Percentiles rank a stretch among this genome's conserved stretches.
Evolutionary conservation across 768 basidiomycete genomes (phyloP).

Genomic region (Psilocybe azurescens): DNA sequence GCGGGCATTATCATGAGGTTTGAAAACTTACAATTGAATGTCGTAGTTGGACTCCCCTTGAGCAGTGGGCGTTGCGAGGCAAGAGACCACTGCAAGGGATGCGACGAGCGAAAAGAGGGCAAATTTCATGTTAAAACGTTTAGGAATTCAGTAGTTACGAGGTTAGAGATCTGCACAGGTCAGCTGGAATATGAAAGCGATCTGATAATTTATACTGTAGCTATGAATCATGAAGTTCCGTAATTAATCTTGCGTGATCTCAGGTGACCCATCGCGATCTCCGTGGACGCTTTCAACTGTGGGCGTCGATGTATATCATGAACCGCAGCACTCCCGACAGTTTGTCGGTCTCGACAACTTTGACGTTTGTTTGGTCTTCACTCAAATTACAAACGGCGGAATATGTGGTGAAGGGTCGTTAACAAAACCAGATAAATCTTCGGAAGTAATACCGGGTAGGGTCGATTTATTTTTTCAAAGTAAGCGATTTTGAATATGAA

Average conservation of each 20-base stretch:
- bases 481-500: too few species aligned
- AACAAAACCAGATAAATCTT: too few species aligned
- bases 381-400: neutral
- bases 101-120: neutral
- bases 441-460: too few species aligned
- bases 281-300: neutral
- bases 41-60: neutral
- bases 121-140: neutral
- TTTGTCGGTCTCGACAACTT: neutral
- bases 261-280: neutral
- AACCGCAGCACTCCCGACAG: neutral
- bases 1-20: neutral
- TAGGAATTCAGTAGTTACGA: too few species aligned
- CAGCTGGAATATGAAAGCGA: neutral
- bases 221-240: neutral
- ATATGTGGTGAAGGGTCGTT: too few species aligned
- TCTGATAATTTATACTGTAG: neutral
- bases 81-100: neutral
- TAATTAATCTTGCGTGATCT: neutral
- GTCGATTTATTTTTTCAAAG: too few species aligned
- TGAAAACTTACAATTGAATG: neutral
- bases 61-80: neutral
- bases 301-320: neutral
- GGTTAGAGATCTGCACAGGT: too few species aligned
- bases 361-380: neutral